Conservation (phyloP, 2,329 filamentous ascomycete species). For the Fusarium buxicola region DNA sequence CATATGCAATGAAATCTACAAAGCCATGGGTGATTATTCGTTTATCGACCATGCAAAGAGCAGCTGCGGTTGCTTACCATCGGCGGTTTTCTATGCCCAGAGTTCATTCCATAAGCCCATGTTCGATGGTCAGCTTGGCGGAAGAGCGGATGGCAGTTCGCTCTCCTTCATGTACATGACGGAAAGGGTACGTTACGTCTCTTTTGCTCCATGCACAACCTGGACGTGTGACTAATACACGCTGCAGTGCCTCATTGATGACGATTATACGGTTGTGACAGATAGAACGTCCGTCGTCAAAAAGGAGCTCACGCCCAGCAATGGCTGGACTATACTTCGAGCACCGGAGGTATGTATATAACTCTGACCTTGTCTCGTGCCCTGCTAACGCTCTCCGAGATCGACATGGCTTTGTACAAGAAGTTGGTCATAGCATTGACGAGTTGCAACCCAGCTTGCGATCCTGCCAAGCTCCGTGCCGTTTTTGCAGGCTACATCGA, state of each 20-base stretch:
- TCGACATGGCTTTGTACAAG: neutral
- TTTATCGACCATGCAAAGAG: constrained; percentile 1
- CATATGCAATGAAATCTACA: constrained; percentile 8
- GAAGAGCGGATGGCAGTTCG: neutral
- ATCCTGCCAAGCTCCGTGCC: constrained; percentile 3
- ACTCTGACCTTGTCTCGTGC: too few species aligned
- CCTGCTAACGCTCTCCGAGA: neutral
- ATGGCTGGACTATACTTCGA: constrained; percentile 10
- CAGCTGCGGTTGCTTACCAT: constrained; percentile 8
- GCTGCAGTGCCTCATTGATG: constrained; percentile 4
- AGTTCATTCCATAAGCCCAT: neutral
- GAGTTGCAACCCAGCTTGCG: neutral
- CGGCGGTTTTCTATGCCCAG: neutral
- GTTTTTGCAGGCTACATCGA: constrained; percentile 14
- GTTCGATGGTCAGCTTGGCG: constrained; percentile 3
- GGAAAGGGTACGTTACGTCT: neutral
- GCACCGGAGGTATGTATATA: neutral
- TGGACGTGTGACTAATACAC: neutral
- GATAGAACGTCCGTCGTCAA: neutral
- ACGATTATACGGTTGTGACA: neutral
- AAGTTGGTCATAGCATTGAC: neutral
- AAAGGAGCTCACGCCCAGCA: neutral
- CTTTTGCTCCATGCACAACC: accelerated
- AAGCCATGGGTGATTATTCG: neutral
- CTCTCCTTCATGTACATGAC: neutral